These are phyloP conservation scores for Plasmodium knowlesi DNA, from an alignment of 169 alveolate genomes.

Conservation along the genomic window DNA sequence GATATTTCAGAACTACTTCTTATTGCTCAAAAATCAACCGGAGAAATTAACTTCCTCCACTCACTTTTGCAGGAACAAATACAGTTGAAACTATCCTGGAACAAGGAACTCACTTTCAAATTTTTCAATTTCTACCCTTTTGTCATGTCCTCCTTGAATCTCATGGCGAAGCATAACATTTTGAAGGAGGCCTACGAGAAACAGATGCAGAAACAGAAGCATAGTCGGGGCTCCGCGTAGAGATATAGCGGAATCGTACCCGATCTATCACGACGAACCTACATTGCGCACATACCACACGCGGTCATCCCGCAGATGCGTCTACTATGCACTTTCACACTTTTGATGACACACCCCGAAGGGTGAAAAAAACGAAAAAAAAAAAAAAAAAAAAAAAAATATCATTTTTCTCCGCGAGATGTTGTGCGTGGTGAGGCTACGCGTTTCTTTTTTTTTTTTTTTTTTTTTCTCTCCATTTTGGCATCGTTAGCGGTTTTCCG, in stretches of 20 bases:
- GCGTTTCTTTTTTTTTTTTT: too few relatives aligned
- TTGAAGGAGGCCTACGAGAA: slow-evolving; percentile 37
- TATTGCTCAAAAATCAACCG: background rate
- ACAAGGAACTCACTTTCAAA: slow-evolving; percentile 51
- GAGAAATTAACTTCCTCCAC: slow-evolving; percentile 26
- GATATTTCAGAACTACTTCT: background rate
- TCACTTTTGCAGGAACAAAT: slow-evolving; percentile 8
- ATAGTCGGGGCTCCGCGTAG: background rate
- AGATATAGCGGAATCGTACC: background rate
- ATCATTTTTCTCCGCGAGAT: background rate
- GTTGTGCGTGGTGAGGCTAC: background rate
- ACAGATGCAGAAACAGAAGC: background rate
- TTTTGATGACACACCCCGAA: slow-evolving; percentile 1
- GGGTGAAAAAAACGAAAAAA: slow-evolving; percentile 1
- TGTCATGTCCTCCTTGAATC: slow-evolving; percentile 38
- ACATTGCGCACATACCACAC: too few relatives aligned
- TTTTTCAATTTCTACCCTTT: slow-evolving; percentile 51
- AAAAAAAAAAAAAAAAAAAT: too few relatives aligned
- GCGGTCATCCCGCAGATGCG: too few relatives aligned
- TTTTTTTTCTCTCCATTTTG: background rate
- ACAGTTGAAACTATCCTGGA: slow-evolving; percentile 19
- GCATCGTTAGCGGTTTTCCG: background rate
- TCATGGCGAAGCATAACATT: slow-evolving; percentile 58
- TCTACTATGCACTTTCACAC: background rate
- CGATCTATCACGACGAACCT: background rate